phyloP scores from a whole-genome alignment of 2,329 filamentous ascomycete species.

The Penicillium aurantiogriseum region DNA sequence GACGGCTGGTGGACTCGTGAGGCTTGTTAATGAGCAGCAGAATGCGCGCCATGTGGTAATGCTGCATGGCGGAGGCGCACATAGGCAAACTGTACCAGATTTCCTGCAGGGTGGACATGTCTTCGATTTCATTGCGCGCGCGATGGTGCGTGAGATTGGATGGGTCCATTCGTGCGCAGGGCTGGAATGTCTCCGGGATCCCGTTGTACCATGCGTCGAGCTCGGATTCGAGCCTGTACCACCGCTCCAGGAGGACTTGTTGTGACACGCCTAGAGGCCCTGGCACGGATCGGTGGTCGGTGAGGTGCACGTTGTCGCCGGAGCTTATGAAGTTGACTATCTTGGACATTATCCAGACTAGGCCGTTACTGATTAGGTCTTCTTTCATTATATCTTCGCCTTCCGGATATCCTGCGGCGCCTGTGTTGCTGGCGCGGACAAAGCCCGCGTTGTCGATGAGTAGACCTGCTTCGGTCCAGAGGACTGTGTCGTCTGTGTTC shows the following conservation, averaged over 20 bases:
- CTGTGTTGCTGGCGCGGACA: slow-evolving; percentile 45
- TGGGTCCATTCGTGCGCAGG: slow-evolving; percentile 52
- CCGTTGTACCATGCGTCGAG: slow-evolving; percentile 60
- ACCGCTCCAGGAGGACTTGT: slow-evolving; percentile 47
- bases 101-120: slow-evolving; percentile 49
- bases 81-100: slow-evolving; percentile 66
- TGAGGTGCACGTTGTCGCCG: slow-evolving; percentile 50
- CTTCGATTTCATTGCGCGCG: slow-evolving; percentile 32
- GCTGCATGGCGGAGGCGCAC: slow-evolving; percentile 61
- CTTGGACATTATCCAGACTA: slow-evolving; percentile 66
- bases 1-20: slow-evolving; percentile 45
- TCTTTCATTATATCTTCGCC: slow-evolving; percentile 55
- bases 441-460: slow-evolving; percentile 56
- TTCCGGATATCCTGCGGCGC: slow-evolving; percentile 32
- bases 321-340: slow-evolving; percentile 64
- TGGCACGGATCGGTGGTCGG: slow-evolving; percentile 25
- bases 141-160: slow-evolving; percentile 24
- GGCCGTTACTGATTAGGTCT: slow-evolving; percentile 62
- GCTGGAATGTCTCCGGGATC: slow-evolving; percentile 59
- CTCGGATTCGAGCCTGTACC: slow-evolving; percentile 54
- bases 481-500: slow-evolving; percentile 59
- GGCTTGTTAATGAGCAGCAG: slow-evolving; percentile 46
- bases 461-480: slow-evolving; percentile 65
- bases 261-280: slow-evolving; percentile 38
- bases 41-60: slow-evolving; percentile 47